phyloP scores from a whole-genome alignment of 176 grass and related monocot species.

The Carex myosuroides region DNA sequence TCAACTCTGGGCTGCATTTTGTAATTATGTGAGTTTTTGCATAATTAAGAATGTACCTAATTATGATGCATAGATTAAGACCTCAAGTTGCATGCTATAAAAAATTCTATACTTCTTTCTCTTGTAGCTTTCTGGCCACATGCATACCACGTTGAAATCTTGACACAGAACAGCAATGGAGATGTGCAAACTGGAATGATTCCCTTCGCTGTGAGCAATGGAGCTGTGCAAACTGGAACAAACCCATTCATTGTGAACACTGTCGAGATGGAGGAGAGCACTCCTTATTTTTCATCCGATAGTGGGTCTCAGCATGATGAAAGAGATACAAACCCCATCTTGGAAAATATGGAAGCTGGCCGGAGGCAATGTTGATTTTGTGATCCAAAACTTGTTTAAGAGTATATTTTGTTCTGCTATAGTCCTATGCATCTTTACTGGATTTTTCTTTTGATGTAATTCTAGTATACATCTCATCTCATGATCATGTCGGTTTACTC shows the following conservation, averaged over 20 bases:
- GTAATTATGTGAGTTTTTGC: neutral
- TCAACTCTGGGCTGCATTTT: neutral
- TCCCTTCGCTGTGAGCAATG: neutral
- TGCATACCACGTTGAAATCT: slow-evolving; percentile 9
- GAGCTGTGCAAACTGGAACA: neutral
- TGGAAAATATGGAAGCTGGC: slow-evolving; percentile 5
- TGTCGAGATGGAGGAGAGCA: neutral
- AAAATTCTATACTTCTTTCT: neutral
- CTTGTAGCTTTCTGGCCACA: slow-evolving; percentile 20
- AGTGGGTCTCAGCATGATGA: neutral
- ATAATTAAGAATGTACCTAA: neutral
- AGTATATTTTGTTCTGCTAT: neutral
- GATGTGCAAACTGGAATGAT: neutral
- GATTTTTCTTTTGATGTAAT: neutral
- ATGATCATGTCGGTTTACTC: neutral
- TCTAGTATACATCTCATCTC: neutral
- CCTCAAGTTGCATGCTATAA: neutral
- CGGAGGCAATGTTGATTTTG: neutral
- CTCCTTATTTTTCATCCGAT: neutral
- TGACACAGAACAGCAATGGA: neutral
- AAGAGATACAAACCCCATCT: neutral
- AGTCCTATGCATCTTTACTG: neutral
- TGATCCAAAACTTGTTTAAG: neutral
- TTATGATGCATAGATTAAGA: neutral
- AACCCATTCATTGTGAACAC: neutral